Evolutionary conservation across 805 yeast genomes (phyloP).

Genomic region (Brettanomyces anomalus): DNA sequence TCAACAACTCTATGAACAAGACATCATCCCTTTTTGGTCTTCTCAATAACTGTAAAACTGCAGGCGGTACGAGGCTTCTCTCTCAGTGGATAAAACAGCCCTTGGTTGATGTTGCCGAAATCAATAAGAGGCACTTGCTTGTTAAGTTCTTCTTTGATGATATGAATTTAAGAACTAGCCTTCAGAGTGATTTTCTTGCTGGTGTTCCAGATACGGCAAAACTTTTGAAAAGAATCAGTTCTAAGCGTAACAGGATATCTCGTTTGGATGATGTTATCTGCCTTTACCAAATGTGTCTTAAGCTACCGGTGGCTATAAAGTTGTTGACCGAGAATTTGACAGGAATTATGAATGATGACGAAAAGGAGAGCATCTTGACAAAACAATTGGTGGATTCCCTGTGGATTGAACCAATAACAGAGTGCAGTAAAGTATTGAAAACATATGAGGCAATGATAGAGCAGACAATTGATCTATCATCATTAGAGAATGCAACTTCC

Average conservation of each 20-base stretch:
- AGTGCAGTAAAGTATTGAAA: conserved; percentile 39
- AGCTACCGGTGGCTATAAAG: conserved; percentile 60
- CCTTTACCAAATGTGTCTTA: conserved; percentile 68
- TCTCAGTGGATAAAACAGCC: conserved; percentile 98
- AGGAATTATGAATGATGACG: conserved; percentile 20
- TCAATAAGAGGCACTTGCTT: conserved; percentile 59
- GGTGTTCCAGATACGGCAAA: conserved; percentile 79
- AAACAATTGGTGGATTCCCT: conserved; percentile 32
- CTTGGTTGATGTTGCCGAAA: conserved; percentile 51
- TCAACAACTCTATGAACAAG: conserved; percentile 35
- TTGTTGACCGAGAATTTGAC: conserved; percentile 37
- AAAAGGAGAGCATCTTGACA: conserved; percentile 12
- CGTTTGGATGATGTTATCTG: conserved; percentile 84
- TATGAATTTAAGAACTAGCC: conserved; percentile 50
- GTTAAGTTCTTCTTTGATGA: conserved; percentile 73
- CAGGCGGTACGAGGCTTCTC: conserved; percentile 80
- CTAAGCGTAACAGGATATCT: conserved; percentile 31
- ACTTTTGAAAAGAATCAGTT: conserved; percentile 56
- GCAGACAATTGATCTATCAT: conserved; percentile 81
- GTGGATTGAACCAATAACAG: conserved; percentile 54
- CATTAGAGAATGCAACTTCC: conserved; percentile 67
- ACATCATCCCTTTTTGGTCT: conserved; percentile 64
- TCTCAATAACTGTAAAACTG: conserved; percentile 78
- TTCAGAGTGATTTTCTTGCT: conserved; percentile 59
- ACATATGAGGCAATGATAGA: conserved; percentile 83